Base-by-base conservation (phyloP, 202 grass and related monocot genomes). In the Zizania palustris region DNA sequence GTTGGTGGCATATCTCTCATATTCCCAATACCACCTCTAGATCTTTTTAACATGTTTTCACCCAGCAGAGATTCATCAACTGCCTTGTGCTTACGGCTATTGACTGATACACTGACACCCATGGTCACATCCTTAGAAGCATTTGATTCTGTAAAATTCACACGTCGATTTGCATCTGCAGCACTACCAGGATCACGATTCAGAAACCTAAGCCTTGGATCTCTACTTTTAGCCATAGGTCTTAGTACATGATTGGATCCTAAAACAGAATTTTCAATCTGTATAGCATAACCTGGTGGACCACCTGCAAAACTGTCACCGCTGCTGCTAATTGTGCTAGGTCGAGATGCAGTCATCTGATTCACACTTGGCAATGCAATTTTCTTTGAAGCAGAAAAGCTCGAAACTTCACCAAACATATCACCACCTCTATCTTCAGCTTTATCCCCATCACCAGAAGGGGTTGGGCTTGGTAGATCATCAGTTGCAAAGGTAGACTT, bases 391-490 rank as follows among this genome's bases (percentile, higher is more conserved):
- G 71, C 14, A 69, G 86, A 72, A 71, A 74, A 85, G 83, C 89
- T 98, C 16, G 85, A 92, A 61, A 90, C 84, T 62, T 95, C 96
- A 63, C 71, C 80, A 78, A 82, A 82, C 44, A 73, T 58, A 65
- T 92, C 87, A 64, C 63, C 53, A 64, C 84, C 78, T 88, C 81
- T 74, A 74, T 90, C 89, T 80, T 58, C 40, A 72, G 86, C 80
- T 84, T 79, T 84, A 84, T 83, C 62, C 65, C 87, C 82, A 53
- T 77, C 87, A 22, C 85, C 89, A 59, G 95, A 97, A 36, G 96
- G 96, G 76, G 96, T 98, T 70, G 96, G 96, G 62, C 96, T 98
- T 40, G 91, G 96, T 38, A 98, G 89, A 82, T 84, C 84, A 77
- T 88, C 87, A 83, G 62, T 90, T 75, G 75, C 54, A 69, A 90